Evolutionary conservation across 2,329 filamentous ascomycete genomes (phyloP).

Genomic region (Penicillium sp.): DNA sequence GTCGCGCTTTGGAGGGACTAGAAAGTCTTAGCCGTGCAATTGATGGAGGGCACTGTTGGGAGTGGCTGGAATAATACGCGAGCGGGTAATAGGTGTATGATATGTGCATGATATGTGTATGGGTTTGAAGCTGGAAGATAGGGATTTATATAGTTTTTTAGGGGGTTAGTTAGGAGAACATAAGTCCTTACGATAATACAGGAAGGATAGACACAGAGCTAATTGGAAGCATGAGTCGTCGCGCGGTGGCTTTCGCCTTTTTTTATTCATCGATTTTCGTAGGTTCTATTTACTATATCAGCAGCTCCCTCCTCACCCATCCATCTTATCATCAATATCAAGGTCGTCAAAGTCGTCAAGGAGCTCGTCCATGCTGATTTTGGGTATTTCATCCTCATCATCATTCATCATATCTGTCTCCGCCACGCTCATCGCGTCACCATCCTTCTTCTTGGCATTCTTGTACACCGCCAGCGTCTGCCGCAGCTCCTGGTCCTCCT

Average conservation of each 20-base stretch:
- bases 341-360: slow-evolving; percentile 94
- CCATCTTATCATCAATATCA: slow-evolving; percentile 61
- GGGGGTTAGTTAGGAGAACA: too few relatives aligned
- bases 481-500: slow-evolving; percentile 89
- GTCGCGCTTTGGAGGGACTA: not conserved
- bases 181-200: too few relatives aligned
- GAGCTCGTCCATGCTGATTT: slow-evolving; percentile 78
- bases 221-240: not conserved
- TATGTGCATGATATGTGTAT: too few relatives aligned
- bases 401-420: slow-evolving; percentile 62
- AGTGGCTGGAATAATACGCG: not conserved
- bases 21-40: not conserved
- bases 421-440: slow-evolving; percentile 43
- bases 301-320: not conserved
- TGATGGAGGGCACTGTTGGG: not conserved
- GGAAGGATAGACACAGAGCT: too few relatives aligned
- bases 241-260: not conserved
- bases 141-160: too few relatives aligned
- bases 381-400: slow-evolving; percentile 69
- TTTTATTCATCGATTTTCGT: not conserved
- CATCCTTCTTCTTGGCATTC: slow-evolving; percentile 50
- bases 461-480: slow-evolving; percentile 88
- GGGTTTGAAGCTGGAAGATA: too few relatives aligned
- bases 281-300: not conserved
- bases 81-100: not conserved